Evolutionary conservation across 2,329 filamentous ascomycete genomes (phyloP), one percentile per base, ranked within the genome.

Genomic region (Polychaeton citri): DNA sequence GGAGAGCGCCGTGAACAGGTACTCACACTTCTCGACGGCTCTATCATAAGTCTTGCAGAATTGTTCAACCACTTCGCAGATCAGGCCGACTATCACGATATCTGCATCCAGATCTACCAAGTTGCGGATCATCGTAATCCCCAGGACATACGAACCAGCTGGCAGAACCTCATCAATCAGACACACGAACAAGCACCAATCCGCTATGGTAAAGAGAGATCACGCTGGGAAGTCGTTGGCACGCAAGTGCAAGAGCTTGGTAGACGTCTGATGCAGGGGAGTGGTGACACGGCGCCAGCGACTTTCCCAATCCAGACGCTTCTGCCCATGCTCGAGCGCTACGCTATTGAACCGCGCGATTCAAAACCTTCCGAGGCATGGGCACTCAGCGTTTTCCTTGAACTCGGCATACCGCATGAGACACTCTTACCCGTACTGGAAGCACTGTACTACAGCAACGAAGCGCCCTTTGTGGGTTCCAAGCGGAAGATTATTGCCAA

Each of bases 61-160:
- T 75, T 98, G n/a, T 98, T 85, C 64, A 93, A 96, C 55, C 67
- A 76, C 43, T 98, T 86, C 51, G 85, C 87, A 37, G 87, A 95
- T 53, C 79, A 84, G 51, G 90, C 85, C 2, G 80, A 77, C 34
- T 98, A 98, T 67, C 88, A 86, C 61, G 90, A 96, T 55, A 73
- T 98, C 34, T 94, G 84, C 54, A 73, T 98, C 6, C 70, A 88
- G 40, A 94, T 98, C 51, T 96, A 87, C 65, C 81, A 92, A 57
- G 75, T 81, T 1, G 88, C 88, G 32, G 86, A 96, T 58, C 84
- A 93, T 64, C 81, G 88, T 49, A 92, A 88, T 51, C 71, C 84
- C 2, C 77, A 82, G 30, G 82, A 90, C 43, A 90, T 98, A 49
- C 71, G 73, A 37, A 70, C 78, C 28, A 92, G 85, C 3, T 98